Conservation (phyloP, 2,329 filamentous ascomycete species). For the Scytalidium lignicola region DNA sequence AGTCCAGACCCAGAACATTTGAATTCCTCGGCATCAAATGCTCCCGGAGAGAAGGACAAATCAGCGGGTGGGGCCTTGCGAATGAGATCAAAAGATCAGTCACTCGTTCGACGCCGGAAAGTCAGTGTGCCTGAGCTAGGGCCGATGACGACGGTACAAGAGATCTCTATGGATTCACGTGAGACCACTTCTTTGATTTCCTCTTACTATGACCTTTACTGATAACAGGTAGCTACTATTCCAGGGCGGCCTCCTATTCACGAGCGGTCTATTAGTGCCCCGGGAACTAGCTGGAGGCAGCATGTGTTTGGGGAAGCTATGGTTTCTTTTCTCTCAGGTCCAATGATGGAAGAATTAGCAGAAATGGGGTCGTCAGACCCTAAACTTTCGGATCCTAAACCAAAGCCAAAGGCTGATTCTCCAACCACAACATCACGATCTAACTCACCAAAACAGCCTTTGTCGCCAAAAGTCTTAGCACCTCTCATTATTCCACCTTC, state of each 20-base stretch:
- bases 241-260: slow-evolving; percentile 60
- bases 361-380: slow-evolving; percentile 18
- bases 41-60: slow-evolving; percentile 30
- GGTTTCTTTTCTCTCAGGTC: slow-evolving; percentile 28
- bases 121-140: slow-evolving; percentile 60
- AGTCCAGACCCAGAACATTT: slow-evolving; percentile 47
- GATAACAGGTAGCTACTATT: slow-evolving; percentile 50
- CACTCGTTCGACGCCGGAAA: slow-evolving; percentile 54
- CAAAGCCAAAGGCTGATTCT: neutral
- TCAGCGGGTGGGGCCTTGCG: slow-evolving; percentile 37
- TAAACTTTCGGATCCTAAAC: neutral
- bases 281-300: slow-evolving; percentile 43
- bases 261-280: slow-evolving; percentile 60
- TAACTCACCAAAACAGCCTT: slow-evolving; percentile 30
- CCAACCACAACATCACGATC: slow-evolving; percentile 7
- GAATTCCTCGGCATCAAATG: slow-evolving; percentile 32
- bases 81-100: slow-evolving; percentile 53
- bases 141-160: slow-evolving; percentile 65
- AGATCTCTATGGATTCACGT: slow-evolving; percentile 67
- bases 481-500: slow-evolving; percentile 51
- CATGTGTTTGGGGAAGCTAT: slow-evolving; percentile 33
- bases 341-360: slow-evolving; percentile 29
- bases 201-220: slow-evolving; percentile 8
- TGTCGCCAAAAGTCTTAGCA: slow-evolving; percentile 49
- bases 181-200: slow-evolving; percentile 28